A percentile compares a stretch with the other conserved stretches of the same genome.
phyloP scores from a whole-genome alignment of 1,284 basidiomycete genomes.

The Moesziomyces antarcticus region DNA sequence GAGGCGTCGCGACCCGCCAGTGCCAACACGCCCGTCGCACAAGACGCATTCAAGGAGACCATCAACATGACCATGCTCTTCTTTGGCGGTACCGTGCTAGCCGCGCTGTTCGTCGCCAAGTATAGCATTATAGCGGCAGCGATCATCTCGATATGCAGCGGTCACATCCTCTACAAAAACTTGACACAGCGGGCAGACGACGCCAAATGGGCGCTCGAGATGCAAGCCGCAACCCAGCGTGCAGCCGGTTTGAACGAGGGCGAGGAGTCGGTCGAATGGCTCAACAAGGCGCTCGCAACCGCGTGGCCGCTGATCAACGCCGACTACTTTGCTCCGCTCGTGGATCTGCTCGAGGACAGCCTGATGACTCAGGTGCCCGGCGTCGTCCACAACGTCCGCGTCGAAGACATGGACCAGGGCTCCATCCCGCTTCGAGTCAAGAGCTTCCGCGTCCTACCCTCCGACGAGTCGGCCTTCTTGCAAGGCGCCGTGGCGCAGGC shows the following conservation, averaged over 20 bases:
- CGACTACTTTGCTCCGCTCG: slow-evolving; percentile 62
- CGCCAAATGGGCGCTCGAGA: slow-evolving; percentile 40
- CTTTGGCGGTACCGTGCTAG: slow-evolving; percentile 47
- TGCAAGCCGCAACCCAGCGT: slow-evolving; percentile 29
- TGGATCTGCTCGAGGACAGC: slow-evolving; percentile 64
- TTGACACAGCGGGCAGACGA: slow-evolving; percentile 37
- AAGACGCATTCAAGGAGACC: slow-evolving; percentile 37
- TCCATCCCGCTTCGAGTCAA: slow-evolving; percentile 54
- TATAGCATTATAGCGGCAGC: slow-evolving; percentile 34
- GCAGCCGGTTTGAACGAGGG: slow-evolving; percentile 11
- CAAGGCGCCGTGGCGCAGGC: slow-evolving; percentile 30
- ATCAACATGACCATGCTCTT: slow-evolving; percentile 49
- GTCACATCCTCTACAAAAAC: slow-evolving; percentile 45
- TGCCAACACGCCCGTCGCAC: slow-evolving; percentile 1
- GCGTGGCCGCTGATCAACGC: slow-evolving; percentile 62
- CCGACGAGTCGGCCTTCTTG: slow-evolving; percentile 44
- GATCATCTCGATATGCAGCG: slow-evolving; percentile 25
- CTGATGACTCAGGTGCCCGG: slow-evolving; percentile 64
- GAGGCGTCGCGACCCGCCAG: slow-evolving; percentile 2
- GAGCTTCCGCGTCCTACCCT: slow-evolving; percentile 49
- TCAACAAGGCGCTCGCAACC: slow-evolving; percentile 56
- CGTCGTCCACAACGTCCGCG: slow-evolving; percentile 58
- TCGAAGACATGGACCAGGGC: slow-evolving; percentile 64
- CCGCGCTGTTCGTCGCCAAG: slow-evolving; percentile 30
- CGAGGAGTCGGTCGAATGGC: slow-evolving; percentile 61